These are phyloP conservation scores for Fusarium sp. DNA, from an alignment of 2,329 filamentous ascomycete species.

Conservation along the genomic window DNA sequence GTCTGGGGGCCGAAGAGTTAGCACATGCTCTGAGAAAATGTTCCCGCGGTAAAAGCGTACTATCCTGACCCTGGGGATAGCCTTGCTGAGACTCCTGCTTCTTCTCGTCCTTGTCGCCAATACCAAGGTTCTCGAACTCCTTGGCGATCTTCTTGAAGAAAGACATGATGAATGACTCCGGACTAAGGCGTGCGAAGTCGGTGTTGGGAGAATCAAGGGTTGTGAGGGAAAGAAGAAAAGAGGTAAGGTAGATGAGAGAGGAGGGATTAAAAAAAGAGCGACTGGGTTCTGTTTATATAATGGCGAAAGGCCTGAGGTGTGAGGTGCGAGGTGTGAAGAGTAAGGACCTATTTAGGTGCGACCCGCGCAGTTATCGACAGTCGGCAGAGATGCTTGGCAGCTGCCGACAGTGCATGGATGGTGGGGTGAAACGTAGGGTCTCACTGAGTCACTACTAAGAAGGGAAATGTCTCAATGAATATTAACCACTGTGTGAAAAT, in stretches of 20 bases:
- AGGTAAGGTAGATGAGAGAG: conserved; percentile 1
- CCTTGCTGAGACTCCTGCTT: conserved; percentile 17
- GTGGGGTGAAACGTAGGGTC: conserved; percentile 22
- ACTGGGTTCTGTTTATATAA: conserved; percentile 31
- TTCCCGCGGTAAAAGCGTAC: conserved; percentile 14
- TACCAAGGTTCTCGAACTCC: conserved; percentile 58
- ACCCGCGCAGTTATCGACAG: conserved; percentile 21
- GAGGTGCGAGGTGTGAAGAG: neutral
- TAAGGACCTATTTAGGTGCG: neutral
- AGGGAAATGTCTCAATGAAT: conserved; percentile 9
- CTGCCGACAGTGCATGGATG: conserved; percentile 21
- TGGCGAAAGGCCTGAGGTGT: conserved; percentile 16
- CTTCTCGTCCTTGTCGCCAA: conserved; percentile 52
- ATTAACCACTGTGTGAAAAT: neutral
- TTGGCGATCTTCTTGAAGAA: conserved; percentile 56
- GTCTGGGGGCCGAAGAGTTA: conserved; percentile 20
- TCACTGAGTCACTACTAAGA: conserved; percentile 15
- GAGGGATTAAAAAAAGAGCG: conserved; percentile 12
- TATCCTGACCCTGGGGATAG: conserved; percentile 20
- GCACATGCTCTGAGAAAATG: neutral
- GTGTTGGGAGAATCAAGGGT: neutral
- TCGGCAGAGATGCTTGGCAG: conserved; percentile 21
- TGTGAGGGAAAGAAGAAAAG: neutral
- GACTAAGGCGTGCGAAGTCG: conserved; percentile 10
- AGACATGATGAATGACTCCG: conserved; percentile 49